Evolutionary conservation across 2,329 filamentous ascomycete species (phyloP), one percentile per base, ranked within the genome.

Genomic region (Aureobasidium sp.): DNA sequence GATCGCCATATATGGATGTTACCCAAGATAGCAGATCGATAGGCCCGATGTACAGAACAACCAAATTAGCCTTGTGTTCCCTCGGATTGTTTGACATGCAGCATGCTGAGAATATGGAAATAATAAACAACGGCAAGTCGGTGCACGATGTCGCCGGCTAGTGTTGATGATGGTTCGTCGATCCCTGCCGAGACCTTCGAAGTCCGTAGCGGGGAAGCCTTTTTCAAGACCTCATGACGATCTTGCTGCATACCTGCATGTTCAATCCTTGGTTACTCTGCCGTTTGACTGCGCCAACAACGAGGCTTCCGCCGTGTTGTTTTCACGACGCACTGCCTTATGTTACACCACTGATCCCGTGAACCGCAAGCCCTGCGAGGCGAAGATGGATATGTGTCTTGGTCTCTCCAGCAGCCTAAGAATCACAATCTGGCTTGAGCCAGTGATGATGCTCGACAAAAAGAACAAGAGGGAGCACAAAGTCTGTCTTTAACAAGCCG

Each of bases 161-260:
- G 3, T 42, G 50, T 36, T 57, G 53, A 39, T 27, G 41, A 39
- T 45, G 41, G 39, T 36, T 57, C 39, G 53, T 45, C 27, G 53
- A 57, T 57, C 53, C n/a, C 30, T 57, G 41, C 41, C 53, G 53
- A 54, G 37, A 45, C 44, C 34, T 21, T 34, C 29, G 8, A 15
- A 58, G 54, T 58, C 54, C 54, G 54, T 58, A 58, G 54, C 54
- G 54, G 54, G 54, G 54, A 58, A 58, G 42, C 42, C 54, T 47
- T 48, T 47, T 58, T 58, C 32, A 39, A 58, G 42, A 47, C 30
- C 54, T 58, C 42, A 48, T 58, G 54, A 58, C 54, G 54, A 37
- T 30, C 21, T 48, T 47, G 54, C 42, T 58, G 54, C 54, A 58
- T 58, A 45, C n/a, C 27, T 34, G 50, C 53, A 57, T 57, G 53